Evolutionary conservation across 208 protist genomes (phyloP), one percentile per base, ranked within the genome.

Genomic region (Herpetomonas tarakana): DNA sequence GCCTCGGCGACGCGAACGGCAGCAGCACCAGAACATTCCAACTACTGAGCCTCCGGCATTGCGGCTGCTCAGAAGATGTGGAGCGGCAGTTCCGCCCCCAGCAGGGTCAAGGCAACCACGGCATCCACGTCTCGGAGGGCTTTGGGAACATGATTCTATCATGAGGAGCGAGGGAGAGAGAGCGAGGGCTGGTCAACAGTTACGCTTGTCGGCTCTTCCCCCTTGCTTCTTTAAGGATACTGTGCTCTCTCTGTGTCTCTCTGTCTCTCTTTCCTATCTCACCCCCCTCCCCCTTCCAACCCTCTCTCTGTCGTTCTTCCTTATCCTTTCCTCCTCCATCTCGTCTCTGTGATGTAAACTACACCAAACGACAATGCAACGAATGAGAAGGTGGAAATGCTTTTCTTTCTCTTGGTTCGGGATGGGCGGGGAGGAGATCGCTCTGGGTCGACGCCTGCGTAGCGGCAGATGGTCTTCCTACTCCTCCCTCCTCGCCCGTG

Each of bases 11-110:
- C 16, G 44, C 6, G 11, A 22, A 11, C 44, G 19, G 11, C 50
- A 76, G 73, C 26, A 76, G 76, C 28, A 69, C 64, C 14, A 39
- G 62, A 27, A 87, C 84, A 4, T 65, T 93, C 26, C 78, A 65
- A 21, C 22, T 77, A 35, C 59, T 94, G 14, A 90, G 85, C 35
- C 44, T 94, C 39, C 80, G 86, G 57, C 80, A 88, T 52, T 92
- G 85, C 59, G 71, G 78, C 30, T 92, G 84, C 62, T 63, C 28
- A 24, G 47, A 46, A 16, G 72, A 78, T 7, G 68, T 67, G 2
- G 51, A 85, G 56, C 25, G 60, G 21, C 65, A 76, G 39, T 66
- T 77, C 31, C 58, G 68, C 56, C 39, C 58, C 21, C 31, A 56
- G 52, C 1, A 46, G 58, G 44, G 30, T 58, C 30, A 64, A 56